These are phyloP conservation scores for Artemisia argyi DNA, from an alignment of 129 eudicot species.

Conservation along the genomic window DNA sequence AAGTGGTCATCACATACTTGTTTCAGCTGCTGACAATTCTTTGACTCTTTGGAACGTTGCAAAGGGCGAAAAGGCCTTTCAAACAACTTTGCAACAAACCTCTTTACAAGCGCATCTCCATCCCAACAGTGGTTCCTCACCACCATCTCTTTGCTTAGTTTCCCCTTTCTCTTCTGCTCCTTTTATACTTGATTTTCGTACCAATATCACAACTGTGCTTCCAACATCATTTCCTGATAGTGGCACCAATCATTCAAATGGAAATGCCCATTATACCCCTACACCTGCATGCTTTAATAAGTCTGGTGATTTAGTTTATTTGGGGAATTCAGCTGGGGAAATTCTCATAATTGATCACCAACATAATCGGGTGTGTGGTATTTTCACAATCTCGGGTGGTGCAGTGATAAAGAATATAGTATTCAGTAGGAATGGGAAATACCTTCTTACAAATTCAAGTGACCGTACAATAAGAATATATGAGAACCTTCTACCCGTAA, in stretches of 20 bases:
- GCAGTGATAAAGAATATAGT: constrained; percentile 77
- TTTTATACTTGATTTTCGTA: constrained; percentile 60
- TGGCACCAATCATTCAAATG: constrained; percentile 57
- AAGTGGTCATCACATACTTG: constrained; percentile 76
- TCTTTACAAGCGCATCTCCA: constrained; percentile 80
- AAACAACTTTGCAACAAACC: constrained; percentile 61
- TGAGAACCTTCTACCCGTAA: constrained; percentile 70
- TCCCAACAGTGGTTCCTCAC: constrained; percentile 51
- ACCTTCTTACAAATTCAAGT: constrained; percentile 82
- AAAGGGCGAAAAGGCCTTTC: constrained; percentile 63
- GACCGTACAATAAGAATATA: constrained; percentile 85
- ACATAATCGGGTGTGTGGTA: constrained; percentile 46
- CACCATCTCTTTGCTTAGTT: constrained; percentile 72
- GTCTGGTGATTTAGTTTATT: constrained; percentile 80
- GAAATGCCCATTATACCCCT: constrained; percentile 70
- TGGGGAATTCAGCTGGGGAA: constrained; percentile 87
- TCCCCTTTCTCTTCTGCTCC: constrained; percentile 92
- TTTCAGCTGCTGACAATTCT: constrained; percentile 74
- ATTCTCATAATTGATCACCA: constrained; percentile 68
- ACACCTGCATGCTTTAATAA: constrained; percentile 86
- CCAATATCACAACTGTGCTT: constrained; percentile 48
- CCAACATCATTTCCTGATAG: constrained; percentile 51
- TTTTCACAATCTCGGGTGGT: constrained; percentile 60
- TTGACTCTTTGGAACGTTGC: constrained; percentile 85
- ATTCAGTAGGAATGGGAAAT: constrained; percentile 75